phyloP scores from a whole-genome alignment of 2,329 filamentous ascomycete species.

The Metarhizium robertsii region DNA sequence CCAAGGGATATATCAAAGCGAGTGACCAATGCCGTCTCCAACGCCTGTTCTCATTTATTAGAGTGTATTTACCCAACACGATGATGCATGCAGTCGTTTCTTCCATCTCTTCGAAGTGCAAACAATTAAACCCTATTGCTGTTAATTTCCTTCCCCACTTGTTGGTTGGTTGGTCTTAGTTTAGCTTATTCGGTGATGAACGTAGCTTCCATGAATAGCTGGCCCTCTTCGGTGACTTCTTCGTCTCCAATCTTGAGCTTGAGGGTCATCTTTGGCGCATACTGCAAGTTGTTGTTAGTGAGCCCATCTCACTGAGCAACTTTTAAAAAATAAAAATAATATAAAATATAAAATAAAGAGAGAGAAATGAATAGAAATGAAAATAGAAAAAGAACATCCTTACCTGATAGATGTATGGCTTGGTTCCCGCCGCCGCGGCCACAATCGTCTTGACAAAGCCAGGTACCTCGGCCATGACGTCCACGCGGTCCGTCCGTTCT shows the following conservation, averaged over 20 bases:
- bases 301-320: not conserved
- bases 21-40: conserved; percentile 16
- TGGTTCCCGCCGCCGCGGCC: conserved; percentile 77
- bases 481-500: conserved; percentile 63
- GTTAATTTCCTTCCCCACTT: not conserved
- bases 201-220: conserved; percentile 82
- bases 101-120: conserved; percentile 5
- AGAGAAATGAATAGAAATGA: not conserved
- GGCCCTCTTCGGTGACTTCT: conserved; percentile 68
- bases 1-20: conserved; percentile 11
- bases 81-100: conserved; percentile 6
- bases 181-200: conserved; percentile 64
- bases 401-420: conserved; percentile 97
- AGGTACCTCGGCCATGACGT: conserved; percentile 94
- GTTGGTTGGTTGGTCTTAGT: not conserved
- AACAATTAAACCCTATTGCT: not conserved
- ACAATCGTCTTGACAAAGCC: conserved; percentile 94
- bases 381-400: conserved; percentile 14
- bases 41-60: conserved; percentile 12
- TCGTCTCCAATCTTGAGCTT: conserved; percentile 80
- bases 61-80: conserved; percentile 9
- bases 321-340: not conserved
- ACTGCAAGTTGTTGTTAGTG: conserved; percentile 40
- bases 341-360: not conserved
- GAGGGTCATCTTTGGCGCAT: conserved; percentile 58